These are phyloP conservation scores for Silene noctiflora DNA, from an alignment of 179 eudicot species.

Conservation along the genomic window DNA sequence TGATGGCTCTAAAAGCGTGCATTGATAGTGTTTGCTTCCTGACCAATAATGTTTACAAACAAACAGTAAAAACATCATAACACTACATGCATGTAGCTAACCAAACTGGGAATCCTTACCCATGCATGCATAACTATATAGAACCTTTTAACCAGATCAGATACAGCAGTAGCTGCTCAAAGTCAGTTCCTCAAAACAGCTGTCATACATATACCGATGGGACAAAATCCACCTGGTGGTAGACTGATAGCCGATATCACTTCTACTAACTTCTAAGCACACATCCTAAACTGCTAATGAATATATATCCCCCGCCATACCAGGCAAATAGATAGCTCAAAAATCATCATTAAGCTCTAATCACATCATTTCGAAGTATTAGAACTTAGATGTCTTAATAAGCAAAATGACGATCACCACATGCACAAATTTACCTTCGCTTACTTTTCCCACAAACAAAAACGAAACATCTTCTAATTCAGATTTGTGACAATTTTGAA, in stretches of 20 bases:
- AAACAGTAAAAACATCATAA: not conserved
- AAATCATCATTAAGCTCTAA: not conserved
- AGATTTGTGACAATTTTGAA: not conserved
- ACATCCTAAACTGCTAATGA: not conserved
- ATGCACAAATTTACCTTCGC: not conserved
- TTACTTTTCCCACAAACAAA: not conserved
- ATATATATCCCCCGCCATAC: not conserved
- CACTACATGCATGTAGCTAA: not conserved
- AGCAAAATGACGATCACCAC: not conserved
- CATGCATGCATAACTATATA: not conserved
- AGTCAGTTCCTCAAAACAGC: not conserved
- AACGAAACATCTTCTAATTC: not conserved
- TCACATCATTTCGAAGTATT: not conserved
- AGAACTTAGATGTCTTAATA: not conserved
- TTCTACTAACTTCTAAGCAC: not conserved
- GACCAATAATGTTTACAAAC: not conserved
- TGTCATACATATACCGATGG: not conserved
- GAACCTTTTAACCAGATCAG: not conserved
- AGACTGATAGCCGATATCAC: not conserved
- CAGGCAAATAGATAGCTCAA: not conserved
- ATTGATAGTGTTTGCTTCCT: not conserved
- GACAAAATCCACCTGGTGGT: not conserved
- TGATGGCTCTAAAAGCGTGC: not conserved
- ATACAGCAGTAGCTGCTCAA: not conserved
- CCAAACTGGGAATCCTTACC: not conserved